Evolutionary conservation across 306 rosid species (phyloP).

Genomic region (Citrullus colocynthis): DNA sequence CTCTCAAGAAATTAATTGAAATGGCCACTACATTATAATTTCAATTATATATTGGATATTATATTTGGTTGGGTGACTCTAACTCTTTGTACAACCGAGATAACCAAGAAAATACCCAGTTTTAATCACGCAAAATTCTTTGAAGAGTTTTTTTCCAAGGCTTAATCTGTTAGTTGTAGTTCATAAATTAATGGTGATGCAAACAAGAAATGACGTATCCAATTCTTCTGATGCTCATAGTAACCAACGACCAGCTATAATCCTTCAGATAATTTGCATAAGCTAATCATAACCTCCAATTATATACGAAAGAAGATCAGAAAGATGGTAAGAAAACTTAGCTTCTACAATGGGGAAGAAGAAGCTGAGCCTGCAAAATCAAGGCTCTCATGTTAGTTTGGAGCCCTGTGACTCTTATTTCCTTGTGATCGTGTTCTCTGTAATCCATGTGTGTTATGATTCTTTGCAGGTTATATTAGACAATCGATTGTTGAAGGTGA

Average conservation of each 20-base stretch:
- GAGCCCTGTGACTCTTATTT: neutral
- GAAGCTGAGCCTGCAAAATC: slow-evolving; percentile 17
- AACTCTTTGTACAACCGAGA: neutral
- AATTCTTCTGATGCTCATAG: slow-evolving; percentile 6
- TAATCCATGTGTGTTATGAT: neutral
- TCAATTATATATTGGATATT: neutral
- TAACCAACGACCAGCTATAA: slow-evolving; percentile 18
- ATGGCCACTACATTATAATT: neutral
- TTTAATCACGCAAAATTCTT: neutral
- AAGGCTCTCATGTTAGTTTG: slow-evolving; percentile 20
- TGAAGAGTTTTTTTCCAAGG: neutral
- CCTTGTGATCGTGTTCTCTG: neutral
- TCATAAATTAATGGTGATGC: neutral
- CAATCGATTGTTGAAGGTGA: slow-evolving; percentile 23
- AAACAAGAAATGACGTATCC: neutral
- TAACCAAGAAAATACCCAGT: neutral
- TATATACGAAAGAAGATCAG: neutral
- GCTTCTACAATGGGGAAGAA: slow-evolving; percentile 15
- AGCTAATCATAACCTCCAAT: neutral
- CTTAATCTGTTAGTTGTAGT: neutral
- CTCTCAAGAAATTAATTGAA: neutral
- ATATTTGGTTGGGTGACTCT: neutral
- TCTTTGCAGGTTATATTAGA: slow-evolving; percentile 18
- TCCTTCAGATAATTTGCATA: neutral
- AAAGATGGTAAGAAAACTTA: neutral